These are phyloP conservation scores for Irpex lacteus DNA, from an alignment of 1,284 basidiomycete species.

Conservation along the genomic window DNA sequence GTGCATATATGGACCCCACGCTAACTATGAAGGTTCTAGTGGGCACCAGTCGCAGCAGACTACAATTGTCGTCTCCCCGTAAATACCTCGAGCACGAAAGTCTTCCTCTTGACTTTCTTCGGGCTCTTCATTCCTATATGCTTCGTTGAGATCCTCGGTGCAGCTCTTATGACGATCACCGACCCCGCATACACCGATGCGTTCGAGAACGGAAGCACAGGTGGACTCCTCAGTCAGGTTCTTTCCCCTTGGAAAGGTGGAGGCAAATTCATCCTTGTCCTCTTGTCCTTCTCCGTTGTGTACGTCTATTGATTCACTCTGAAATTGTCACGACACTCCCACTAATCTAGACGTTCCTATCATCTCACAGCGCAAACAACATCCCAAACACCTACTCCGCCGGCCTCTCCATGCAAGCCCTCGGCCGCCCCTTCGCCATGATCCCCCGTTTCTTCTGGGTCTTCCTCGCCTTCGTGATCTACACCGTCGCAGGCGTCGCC, in stretches of 20 bases:
- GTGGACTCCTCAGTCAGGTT: conserved; percentile 42
- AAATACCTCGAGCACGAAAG: conserved; percentile 39
- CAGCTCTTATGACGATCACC: conserved; percentile 55
- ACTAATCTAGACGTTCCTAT: conserved; percentile 4
- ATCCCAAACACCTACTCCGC: conserved; percentile 61
- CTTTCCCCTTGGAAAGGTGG: conserved; percentile 46
- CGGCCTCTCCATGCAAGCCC: conserved; percentile 53
- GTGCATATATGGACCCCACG: not conserved
- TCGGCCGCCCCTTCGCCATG: conserved; percentile 50
- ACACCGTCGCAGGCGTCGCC: conserved; percentile 60
- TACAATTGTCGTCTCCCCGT: conserved; percentile 54
- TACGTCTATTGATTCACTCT: conserved; percentile 20
- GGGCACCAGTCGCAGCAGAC: conserved; percentile 51
- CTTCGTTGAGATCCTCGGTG: conserved; percentile 56
- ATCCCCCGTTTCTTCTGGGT: conserved; percentile 64
- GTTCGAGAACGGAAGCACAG: conserved; percentile 46
- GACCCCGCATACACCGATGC: conserved; percentile 47
- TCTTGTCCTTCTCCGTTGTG: conserved; percentile 55
- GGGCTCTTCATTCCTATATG: conserved; percentile 55
- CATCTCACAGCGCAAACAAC: conserved; percentile 45
- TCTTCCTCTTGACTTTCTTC: conserved; percentile 55
- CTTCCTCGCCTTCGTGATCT: conserved; percentile 47
- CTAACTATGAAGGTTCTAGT: conserved; percentile 21
- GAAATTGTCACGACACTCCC: not conserved
- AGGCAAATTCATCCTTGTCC: conserved; percentile 57